phyloP scores from a whole-genome alignment of 176 grass and related monocot genomes.

The Triticum urartu region DNA sequence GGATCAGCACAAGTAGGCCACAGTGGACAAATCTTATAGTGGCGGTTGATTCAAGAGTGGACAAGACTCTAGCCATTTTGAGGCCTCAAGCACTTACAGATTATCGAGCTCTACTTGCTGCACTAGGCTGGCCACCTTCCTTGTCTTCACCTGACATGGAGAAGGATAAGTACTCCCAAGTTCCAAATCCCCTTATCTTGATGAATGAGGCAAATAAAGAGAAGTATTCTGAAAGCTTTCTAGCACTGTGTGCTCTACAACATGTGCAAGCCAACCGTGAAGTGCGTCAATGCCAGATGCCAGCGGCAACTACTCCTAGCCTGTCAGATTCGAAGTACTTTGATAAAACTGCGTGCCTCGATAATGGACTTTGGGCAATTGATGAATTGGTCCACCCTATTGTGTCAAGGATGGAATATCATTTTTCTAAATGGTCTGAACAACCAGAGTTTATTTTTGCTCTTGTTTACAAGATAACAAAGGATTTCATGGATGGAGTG shows the following conservation, averaged over 20 bases:
- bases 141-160: conserved; percentile 57
- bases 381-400: conserved; percentile 85
- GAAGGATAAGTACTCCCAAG: conserved; percentile 49
- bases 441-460: conserved; percentile 86
- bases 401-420: conserved; percentile 81
- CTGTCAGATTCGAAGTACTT: conserved; percentile 31
- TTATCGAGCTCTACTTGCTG: conserved; percentile 75
- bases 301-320: conserved; percentile 17
- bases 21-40: conserved; percentile 71
- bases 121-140: conserved; percentile 83
- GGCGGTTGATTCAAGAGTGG: conserved; percentile 92
- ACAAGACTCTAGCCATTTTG: conserved; percentile 72
- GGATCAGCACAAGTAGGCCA: conserved; percentile 47
- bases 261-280: conserved; percentile 65
- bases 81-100: conserved; percentile 76
- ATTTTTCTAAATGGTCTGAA: conserved; percentile 90
- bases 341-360: conserved; percentile 40
- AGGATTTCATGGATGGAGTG: conserved; percentile 87
- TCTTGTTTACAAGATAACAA: conserved; percentile 86
- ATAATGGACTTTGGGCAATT: conserved; percentile 75
- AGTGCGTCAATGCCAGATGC: conserved; percentile 31
- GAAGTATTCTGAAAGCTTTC: conserved; percentile 76
- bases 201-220: conserved; percentile 76
- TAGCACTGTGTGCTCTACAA: conserved; percentile 78
- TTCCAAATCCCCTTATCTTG: conserved; percentile 71